Base-by-base conservation (phyloP, 2,329 filamentous ascomycete species). In the Neoscytalidium dimidiatum region DNA sequence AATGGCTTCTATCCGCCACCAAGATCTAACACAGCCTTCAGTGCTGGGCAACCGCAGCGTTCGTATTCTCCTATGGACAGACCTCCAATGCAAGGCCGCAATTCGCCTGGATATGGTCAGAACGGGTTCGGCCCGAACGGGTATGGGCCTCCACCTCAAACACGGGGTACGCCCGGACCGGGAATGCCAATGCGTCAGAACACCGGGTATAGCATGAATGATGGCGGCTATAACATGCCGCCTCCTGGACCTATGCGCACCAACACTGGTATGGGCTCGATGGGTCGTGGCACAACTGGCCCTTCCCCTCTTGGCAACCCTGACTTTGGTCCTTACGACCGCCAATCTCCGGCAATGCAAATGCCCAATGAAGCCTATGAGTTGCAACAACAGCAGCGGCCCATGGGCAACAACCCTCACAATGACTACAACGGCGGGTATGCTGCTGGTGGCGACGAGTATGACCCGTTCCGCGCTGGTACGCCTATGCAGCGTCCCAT, bases 91-190 rank as follows among this genome's bases (percentile, higher is more conserved):
- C 31, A 69, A 70, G 35, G 61, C 26, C 46, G 38, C 48, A 64
- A 43, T 19, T 44, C 48, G 38, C 61, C 48, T n/a, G 49, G 64
- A 66, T 56, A 29, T 19, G 33, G 33, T 9, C 33, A 66, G 67
- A 52, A 52, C 17, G 48, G 48, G 13, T 65, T 43, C 53, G 46
- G 11, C 29, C 65, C 26, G 56, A 66, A n/a, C 67, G 66, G 28
- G 41, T 71, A 14, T 46, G 49, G 53, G 67, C 69, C 38, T 69
- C 72, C 5, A 71, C 71, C 17, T 76, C 75, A 64, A 74, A 72
- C 62, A 74, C 75, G 1, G 77, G 72, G 62, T 67, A 75, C 60
- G 72, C 70, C 65, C 71, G 71, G 38, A n/a, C 56, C 56, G 11
- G 21, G 71, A 61, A 13, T 73, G 49, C 65, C 65, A n/a, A 49